phyloP scores from a whole-genome alignment of 2,329 filamentous ascomycete genomes.

The Stagonosporopsis vannaccii region DNA sequence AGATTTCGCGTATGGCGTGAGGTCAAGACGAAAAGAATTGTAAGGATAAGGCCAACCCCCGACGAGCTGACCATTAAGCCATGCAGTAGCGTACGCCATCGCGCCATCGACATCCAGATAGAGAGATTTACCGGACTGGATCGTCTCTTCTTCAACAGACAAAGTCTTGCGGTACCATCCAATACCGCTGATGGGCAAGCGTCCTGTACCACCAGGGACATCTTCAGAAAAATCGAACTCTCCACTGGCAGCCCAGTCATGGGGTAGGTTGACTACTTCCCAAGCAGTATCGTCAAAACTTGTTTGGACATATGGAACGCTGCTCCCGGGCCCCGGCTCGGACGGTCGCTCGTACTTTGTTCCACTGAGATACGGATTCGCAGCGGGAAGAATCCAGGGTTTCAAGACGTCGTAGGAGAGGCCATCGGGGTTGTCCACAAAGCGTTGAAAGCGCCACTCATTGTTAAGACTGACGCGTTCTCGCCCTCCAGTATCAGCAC shows the following conservation, averaged over 20 bases:
- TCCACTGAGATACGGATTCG: conserved; percentile 52
- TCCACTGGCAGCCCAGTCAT: conserved; percentile 60
- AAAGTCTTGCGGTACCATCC: conserved; percentile 61
- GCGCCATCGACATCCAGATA: conserved; percentile 61
- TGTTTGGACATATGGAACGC: conserved; percentile 44
- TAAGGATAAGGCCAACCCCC: conserved; percentile 63
- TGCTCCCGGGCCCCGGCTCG: conserved; percentile 35
- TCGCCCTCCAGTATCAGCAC: conserved; percentile 18
- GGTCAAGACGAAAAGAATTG: conserved; percentile 60
- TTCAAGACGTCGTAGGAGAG: conserved; percentile 50
- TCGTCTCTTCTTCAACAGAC: conserved; percentile 27
- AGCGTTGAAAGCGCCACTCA: conserved; percentile 52
- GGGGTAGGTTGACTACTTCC: conserved; percentile 54
- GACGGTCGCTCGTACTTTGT: conserved; percentile 44
- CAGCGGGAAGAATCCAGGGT: conserved; percentile 53
- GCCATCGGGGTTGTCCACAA: conserved; percentile 47
- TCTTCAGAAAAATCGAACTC: conserved; percentile 50
- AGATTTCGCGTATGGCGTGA: conserved; percentile 53
- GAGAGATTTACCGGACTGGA: conserved; percentile 49
- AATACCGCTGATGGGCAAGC: conserved; percentile 61
- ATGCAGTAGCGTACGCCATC: conserved; percentile 61
- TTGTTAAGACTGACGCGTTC: conserved; percentile 46
- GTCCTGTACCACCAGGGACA: conserved; percentile 53
- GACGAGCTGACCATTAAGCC: conserved; percentile 59
- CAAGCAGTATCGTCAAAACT: conserved; percentile 53